Evolutionary conservation across 2,329 filamentous ascomycete genomes (phyloP).

Genomic region (Zopfia rhizophila): DNA sequence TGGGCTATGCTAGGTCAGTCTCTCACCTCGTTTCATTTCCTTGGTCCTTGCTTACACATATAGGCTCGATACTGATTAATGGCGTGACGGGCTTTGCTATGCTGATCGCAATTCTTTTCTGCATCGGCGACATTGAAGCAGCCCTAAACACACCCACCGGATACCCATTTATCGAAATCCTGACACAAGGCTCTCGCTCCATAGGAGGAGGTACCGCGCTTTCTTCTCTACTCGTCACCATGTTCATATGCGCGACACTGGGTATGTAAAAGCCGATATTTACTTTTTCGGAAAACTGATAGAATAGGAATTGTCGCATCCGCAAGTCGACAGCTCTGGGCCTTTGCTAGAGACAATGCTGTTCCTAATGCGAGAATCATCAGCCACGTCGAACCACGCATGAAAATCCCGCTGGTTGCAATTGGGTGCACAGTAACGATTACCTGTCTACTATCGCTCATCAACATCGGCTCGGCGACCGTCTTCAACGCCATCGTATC

Average conservation of each 20-base stretch:
- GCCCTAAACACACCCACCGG: constrained; percentile 24
- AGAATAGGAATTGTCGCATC: constrained; percentile 47
- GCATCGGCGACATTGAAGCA: constrained; percentile 40
- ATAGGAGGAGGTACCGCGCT: constrained; percentile 42
- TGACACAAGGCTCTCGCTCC: constrained; percentile 50
- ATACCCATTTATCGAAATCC: constrained; percentile 60
- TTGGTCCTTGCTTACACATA: background rate
- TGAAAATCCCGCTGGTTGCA: constrained; percentile 29
- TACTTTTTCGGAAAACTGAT: constrained; percentile 34
- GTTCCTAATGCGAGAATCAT: constrained; percentile 14
- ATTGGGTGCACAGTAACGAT: constrained; percentile 21
- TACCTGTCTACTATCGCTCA: constrained; percentile 31
- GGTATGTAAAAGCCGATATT: constrained; percentile 53
- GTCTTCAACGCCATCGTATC: constrained; percentile 31
- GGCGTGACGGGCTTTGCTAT: constrained; percentile 44
- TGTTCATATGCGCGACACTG: constrained; percentile 54
- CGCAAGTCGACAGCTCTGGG: constrained; percentile 21
- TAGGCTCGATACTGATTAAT: constrained; percentile 34
- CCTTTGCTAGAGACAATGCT: constrained; percentile 39
- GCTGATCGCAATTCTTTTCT: constrained; percentile 44
- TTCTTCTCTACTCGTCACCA: constrained; percentile 1
- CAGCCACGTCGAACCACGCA: constrained; percentile 20
- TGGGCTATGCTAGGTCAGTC: constrained; percentile 6
- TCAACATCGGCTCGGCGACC: constrained; percentile 24
- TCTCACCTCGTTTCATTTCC: background rate